Conservation (phyloP, 768 basidiomycete genomes). For the Mycena chlorophos region DNA sequence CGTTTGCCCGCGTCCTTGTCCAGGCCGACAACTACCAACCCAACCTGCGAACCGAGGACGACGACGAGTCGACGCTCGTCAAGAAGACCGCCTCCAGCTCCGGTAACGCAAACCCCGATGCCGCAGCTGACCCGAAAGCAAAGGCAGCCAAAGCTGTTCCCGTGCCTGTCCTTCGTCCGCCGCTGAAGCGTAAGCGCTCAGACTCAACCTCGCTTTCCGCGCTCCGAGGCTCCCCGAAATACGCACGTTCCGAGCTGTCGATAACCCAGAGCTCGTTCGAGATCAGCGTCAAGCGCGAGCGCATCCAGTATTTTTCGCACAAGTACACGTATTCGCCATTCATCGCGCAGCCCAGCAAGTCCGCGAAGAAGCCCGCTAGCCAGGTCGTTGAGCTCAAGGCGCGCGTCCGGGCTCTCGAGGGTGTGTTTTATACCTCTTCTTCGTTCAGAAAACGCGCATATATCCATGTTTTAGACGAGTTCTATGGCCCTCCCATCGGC, state of each 20-base stretch:
- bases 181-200: slow-evolving; percentile 34
- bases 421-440: slow-evolving; percentile 20
- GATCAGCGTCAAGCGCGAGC: slow-evolving; percentile 39
- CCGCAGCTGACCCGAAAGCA: no score
- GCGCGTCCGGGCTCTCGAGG: slow-evolving; percentile 34
- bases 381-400: slow-evolving; percentile 14
- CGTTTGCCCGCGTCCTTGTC: slow-evolving; percentile 37
- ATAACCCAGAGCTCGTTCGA: slow-evolving; percentile 49
- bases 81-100: no score
- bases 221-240: slow-evolving; percentile 42
- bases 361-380: slow-evolving; percentile 5
- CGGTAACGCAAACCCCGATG: no score
- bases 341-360: slow-evolving; percentile 6
- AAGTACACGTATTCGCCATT: slow-evolving; percentile 16
- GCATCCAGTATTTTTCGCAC: slow-evolving; percentile 24
- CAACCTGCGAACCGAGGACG: slow-evolving; percentile 6
- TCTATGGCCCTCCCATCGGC: slow-evolving; percentile 43
- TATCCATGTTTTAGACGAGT: slow-evolving; percentile 35
- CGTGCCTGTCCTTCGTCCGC: slow-evolving; percentile 7
- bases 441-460: slow-evolving; percentile 5
- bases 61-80: slow-evolving; percentile 5
- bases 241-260: slow-evolving; percentile 44
- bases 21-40: slow-evolving; percentile 18
- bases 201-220: slow-evolving; percentile 37
- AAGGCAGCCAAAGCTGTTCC: slow-evolving; percentile 11